Evolutionary conservation across 768 basidiomycete species (phyloP), one percentile per base, ranked within the genome.

Genomic region (Phaffia tasmanica): DNA sequence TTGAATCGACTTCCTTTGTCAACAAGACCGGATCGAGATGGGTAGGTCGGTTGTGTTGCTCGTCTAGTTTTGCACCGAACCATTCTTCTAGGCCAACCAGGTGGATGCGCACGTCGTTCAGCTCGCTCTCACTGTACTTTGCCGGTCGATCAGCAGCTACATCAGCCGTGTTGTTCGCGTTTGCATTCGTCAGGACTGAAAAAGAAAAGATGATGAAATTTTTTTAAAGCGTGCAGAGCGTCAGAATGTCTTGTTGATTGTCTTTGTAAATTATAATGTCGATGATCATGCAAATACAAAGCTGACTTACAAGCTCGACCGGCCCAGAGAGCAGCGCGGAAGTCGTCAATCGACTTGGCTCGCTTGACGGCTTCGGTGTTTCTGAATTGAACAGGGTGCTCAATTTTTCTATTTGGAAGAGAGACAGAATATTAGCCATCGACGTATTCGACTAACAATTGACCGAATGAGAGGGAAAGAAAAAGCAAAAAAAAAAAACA

Each of bases 331-430:
- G 85, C 67, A 84, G 87, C 76, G 81, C 86, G 88, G 83, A 99
- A 78, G 84, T 90, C 87, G 73, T 90, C 87, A 63, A 98, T 80
- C 1, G 86, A 84, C 69, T 84, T 82, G 3, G 88, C 87, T 77
- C 95, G 91, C 32, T 84, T 84, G 70, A 87, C 84, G 56, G 88
- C 86, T 77, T 99, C 95, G 75, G 84, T 83, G 79, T 92, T 90
- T 16, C 95, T 88, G 74, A 86, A 83, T 57, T 89, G 81, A 70
- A 95, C 84, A 5, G 90, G 89, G 48, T 80, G 80, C 73, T 97
- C 94, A 66, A 90, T 77, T 25, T 79, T 77, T 78, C 89, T 92
- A 71, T 47, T 61, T 19, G 0, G 2, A 47, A 64, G 49, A 51
- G 19, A 57, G 25, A 25, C 9, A 53, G 55, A 32, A 9, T 50